A percentile compares a stretch with the other conserved stretches of the same genome.
These are phyloP conservation scores for Eimeria necatrix DNA, from an alignment of 169 alveolate genomes.

Conservation along the genomic window DNA sequence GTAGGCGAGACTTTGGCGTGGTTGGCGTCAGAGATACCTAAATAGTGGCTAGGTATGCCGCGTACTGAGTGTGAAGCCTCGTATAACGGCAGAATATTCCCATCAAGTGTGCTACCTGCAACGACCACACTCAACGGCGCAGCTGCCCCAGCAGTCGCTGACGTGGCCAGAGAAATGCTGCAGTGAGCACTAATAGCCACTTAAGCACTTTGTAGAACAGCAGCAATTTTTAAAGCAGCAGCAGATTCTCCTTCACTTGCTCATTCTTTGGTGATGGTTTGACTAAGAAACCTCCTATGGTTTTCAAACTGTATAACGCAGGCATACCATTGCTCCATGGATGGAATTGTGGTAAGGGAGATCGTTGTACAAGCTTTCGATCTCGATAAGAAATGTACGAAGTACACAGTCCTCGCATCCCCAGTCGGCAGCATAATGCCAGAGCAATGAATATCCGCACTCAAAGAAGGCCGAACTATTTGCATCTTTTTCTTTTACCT, in stretches of 20 bases:
- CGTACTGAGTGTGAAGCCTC: background rate
- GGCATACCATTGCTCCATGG: constrained; percentile 79
- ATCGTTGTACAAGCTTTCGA: constrained; percentile 23
- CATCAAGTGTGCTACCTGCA: background rate
- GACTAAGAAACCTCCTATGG: background rate
- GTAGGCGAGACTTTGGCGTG: too few relatives aligned
- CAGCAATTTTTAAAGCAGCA: too few relatives aligned
- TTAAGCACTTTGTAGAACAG: too few relatives aligned
- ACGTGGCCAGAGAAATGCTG: too few relatives aligned
- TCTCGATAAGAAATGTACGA: background rate
- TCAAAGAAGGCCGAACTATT: constrained; percentile 15
- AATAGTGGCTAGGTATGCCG: background rate
- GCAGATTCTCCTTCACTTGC: too few relatives aligned
- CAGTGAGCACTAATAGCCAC: too few relatives aligned
- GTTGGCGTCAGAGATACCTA: too few relatives aligned
- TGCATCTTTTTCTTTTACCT: background rate
- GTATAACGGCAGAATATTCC: background rate
- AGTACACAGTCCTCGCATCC: constrained; percentile 58
- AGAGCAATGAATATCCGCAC: constrained; percentile 53
- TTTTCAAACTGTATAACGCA: background rate
- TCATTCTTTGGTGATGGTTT: background rate
- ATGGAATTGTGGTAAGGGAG: constrained; percentile 72
- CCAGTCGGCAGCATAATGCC: constrained; percentile 51
- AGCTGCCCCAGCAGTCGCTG: background rate
- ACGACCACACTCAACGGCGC: background rate